These are phyloP conservation scores for Pleomassaria siparia DNA, from an alignment of 2,329 filamentous ascomycete species.

Conservation along the genomic window DNA sequence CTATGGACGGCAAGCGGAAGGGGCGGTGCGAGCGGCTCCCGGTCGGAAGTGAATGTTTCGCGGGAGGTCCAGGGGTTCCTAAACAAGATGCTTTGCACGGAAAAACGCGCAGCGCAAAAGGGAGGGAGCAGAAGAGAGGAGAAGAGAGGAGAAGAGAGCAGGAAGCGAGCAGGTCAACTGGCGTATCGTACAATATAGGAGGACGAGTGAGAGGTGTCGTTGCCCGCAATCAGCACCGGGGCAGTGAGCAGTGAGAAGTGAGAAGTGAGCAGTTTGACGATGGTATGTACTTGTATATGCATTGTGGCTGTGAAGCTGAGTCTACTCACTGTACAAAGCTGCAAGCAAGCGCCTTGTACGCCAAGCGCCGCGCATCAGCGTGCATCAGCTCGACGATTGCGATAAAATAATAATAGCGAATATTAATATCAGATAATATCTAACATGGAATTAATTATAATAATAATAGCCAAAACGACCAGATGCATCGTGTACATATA, in stretches of 20 bases:
- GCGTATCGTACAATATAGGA: background rate
- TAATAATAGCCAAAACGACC: no score
- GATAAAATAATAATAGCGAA: no score
- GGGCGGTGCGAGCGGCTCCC: constrained; percentile 11
- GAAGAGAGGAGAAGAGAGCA: constrained; percentile 14
- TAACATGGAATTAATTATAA: no score
- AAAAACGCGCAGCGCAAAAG: constrained; percentile 26
- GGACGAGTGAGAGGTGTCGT: background rate
- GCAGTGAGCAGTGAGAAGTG: background rate
- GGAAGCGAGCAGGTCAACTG: background rate
- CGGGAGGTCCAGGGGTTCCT: constrained; percentile 15
- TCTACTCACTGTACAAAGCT: background rate
- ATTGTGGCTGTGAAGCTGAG: background rate
- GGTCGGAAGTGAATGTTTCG: constrained; percentile 13
- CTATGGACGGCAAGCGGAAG: constrained; percentile 12
- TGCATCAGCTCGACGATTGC: background rate
- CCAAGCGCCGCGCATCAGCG: background rate
- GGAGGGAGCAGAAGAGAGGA: constrained; percentile 15
- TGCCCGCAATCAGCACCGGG: background rate
- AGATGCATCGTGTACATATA: no score
- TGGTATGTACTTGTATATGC: no score
- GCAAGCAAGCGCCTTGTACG: background rate
- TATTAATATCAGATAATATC: no score
- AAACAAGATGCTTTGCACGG: constrained; percentile 31
- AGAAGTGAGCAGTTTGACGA: no score